phyloP scores from a whole-genome alignment of 2,329 filamentous ascomycete genomes.

The Cladophialophora bantiana region DNA sequence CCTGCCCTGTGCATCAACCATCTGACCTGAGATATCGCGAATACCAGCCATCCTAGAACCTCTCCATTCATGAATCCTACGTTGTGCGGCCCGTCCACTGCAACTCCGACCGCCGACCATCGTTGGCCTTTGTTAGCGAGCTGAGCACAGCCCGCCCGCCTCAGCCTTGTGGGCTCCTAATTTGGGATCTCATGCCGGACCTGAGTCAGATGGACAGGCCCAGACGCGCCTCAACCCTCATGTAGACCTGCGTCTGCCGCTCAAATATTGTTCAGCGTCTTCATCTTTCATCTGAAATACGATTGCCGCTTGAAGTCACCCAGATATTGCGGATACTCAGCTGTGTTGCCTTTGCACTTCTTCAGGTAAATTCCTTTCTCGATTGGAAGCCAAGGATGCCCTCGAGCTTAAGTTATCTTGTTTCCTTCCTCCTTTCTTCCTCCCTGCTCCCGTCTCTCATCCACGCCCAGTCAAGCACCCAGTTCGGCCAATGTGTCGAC shows the following conservation, averaged over 20 bases:
- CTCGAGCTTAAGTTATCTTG: not conserved
- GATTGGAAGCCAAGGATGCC: not conserved
- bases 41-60: not conserved
- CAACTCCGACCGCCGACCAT: constrained; percentile 5
- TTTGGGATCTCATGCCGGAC: constrained; percentile 11
- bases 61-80: not conserved
- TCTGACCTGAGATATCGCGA: not conserved
- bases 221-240: not conserved
- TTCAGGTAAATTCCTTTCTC: too few species aligned
- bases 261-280: not conserved
- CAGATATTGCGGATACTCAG: not conserved
- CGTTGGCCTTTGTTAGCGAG: constrained; percentile 4
- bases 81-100: not conserved
- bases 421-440: constrained; percentile 8
- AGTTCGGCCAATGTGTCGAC: constrained; percentile 16
- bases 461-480: constrained; percentile 7
- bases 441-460: constrained; percentile 10
- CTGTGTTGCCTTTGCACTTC: too few species aligned
- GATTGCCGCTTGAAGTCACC: not conserved
- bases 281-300: not conserved
- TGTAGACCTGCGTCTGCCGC: not conserved
- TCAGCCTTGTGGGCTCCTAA: constrained; percentile 16
- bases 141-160: constrained; percentile 14
- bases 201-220: constrained; percentile 8
- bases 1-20: not conserved